Percentiles rank a stretch among this genome's conserved stretches.
These are phyloP conservation scores for Dictyostelium brefeldianum DNA, from an alignment of 78 protist genomes.

Conservation along the genomic window DNA sequence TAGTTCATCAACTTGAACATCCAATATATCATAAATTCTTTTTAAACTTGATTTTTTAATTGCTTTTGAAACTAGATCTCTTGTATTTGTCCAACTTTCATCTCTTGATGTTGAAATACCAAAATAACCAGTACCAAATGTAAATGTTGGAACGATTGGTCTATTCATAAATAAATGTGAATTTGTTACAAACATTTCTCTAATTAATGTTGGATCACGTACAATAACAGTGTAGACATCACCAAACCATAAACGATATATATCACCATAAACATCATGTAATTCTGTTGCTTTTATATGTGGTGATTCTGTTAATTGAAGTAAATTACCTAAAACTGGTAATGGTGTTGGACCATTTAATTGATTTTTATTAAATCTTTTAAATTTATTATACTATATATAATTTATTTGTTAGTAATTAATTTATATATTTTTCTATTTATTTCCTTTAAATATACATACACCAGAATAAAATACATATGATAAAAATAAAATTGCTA, in stretches of 20 bases:
- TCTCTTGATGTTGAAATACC: neutral
- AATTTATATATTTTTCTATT: neutral
- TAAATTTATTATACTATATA: neutral
- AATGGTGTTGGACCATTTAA: constrained; percentile 61
- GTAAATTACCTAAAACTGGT: constrained; percentile 58
- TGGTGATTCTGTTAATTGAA: constrained; percentile 27
- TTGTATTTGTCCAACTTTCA: neutral
- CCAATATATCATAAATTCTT: neutral
- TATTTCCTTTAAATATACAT: neutral
- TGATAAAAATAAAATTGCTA: no score
- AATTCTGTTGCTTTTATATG: constrained; percentile 3
- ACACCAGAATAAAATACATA: neutral
- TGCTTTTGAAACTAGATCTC: neutral
- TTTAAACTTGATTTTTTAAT: neutral
- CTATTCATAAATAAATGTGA: neutral
- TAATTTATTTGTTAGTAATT: neutral
- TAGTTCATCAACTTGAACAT: neutral
- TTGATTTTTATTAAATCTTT: neutral
- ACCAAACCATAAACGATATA: constrained; percentile 42
- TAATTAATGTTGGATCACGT: neutral
- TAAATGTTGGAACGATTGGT: neutral
- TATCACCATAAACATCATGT: neutral
- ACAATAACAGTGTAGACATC: constrained; percentile 17
- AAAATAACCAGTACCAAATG: neutral
- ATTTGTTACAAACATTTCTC: neutral